These are phyloP conservation scores for Brasenia schreberi DNA, from an alignment of 164 flowering plant genomes.

Conservation along the genomic window DNA sequence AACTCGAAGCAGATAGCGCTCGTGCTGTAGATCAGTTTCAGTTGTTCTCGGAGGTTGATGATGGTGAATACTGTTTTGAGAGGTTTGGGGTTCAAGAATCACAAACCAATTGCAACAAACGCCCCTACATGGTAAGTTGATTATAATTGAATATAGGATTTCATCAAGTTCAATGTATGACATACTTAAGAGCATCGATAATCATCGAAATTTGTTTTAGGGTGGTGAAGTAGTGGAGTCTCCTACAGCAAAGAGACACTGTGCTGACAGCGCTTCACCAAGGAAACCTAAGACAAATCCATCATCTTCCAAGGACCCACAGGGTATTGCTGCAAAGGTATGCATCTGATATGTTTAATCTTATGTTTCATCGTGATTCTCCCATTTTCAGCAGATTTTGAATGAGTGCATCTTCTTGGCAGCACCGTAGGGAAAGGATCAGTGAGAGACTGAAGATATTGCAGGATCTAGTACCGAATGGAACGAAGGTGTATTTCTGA, in stretches of 20 bases:
- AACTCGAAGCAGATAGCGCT: neutral
- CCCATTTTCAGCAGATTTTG: neutral
- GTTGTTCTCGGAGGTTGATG: neutral
- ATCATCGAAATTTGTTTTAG: conserved; percentile 9
- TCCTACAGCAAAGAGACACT: conserved; percentile 39
- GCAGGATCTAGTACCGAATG: conserved; percentile 89
- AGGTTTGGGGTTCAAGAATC: neutral
- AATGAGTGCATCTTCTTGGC: conserved; percentile 6
- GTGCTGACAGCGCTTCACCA: conserved; percentile 12
- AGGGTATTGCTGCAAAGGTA: conserved; percentile 88
- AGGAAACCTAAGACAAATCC: conserved; percentile 38
- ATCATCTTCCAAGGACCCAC: conserved; percentile 59
- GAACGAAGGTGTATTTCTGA: conserved; percentile 49
- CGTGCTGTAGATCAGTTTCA: neutral
- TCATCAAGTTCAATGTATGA: neutral
- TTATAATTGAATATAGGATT: neutral
- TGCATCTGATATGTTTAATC: neutral
- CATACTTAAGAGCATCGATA: neutral
- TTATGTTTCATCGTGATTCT: neutral
- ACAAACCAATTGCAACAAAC: neutral
- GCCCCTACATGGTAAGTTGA: neutral
- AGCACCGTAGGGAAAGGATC: conserved; percentile 88
- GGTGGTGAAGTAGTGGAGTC: conserved; percentile 27
- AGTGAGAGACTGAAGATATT: conserved; percentile 79
- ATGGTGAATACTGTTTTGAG: neutral